Percentiles rank a stretch among this genome's conserved stretches.
Conservation (phyloP, 345 rosid genomes). For the Boechera retrofracta region DNA sequence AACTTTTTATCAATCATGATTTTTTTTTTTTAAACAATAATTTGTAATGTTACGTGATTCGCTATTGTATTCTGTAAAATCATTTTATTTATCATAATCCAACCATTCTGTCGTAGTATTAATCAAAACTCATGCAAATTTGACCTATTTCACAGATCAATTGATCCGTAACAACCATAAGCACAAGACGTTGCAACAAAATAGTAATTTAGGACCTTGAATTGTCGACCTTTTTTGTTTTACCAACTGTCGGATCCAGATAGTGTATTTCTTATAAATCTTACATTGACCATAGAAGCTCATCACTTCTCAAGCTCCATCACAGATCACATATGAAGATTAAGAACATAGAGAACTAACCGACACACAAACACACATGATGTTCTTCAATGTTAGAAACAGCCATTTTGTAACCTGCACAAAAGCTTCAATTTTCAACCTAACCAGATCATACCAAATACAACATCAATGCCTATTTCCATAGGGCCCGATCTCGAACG, state of each 20-base stretch:
- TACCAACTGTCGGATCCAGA: neutral
- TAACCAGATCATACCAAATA: neutral
- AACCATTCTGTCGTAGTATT: too few relatives aligned
- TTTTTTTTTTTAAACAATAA: neutral
- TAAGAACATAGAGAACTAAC: neutral
- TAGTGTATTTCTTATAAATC: neutral
- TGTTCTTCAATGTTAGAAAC: neutral
- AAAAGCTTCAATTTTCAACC: conserved; percentile 10
- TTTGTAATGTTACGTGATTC: too few relatives aligned
- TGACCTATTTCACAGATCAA: neutral
- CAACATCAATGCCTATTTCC: neutral
- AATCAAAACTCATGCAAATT: neutral
- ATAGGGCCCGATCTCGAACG: neutral
- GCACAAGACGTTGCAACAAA: neutral
- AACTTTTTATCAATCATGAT: neutral
- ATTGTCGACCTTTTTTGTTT: neutral
- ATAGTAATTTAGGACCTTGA: neutral
- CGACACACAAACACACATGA: neutral
- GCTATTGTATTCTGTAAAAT: too few relatives aligned
- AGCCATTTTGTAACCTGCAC: conserved; percentile 28
- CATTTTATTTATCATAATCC: too few relatives aligned
- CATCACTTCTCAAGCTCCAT: conserved; percentile 24
- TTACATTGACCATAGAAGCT: neutral
- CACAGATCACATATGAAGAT: conserved; percentile 6
- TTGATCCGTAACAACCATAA: neutral